Conservation (phyloP, 2,329 filamentous ascomycete species). For the Orbilia javanica region DNA sequence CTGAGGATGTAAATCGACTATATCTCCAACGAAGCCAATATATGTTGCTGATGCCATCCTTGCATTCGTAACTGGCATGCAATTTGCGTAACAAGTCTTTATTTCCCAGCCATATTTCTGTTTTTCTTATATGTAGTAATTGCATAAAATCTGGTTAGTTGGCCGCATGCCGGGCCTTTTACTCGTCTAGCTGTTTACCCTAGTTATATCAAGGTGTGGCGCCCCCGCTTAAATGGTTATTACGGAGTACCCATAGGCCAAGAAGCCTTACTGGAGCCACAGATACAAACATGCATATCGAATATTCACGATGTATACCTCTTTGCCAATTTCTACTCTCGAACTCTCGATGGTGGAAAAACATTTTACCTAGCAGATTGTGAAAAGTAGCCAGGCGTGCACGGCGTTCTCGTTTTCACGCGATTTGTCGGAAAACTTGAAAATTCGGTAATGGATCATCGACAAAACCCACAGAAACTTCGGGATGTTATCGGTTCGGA, state of each 20-base stretch:
- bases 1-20: background rate
- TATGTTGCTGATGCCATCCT: too few species aligned
- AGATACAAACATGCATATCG: background rate
- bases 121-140: too few species aligned
- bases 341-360: constrained; percentile 15
- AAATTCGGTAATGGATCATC: background rate
- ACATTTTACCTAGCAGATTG: background rate
- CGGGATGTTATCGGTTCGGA: constrained; percentile 17
- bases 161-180: background rate
- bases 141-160: background rate
- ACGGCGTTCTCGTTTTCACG: constrained; percentile 3
- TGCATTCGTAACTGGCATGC: too few species aligned
- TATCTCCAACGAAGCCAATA: too few species aligned
- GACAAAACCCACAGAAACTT: background rate
- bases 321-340: background rate
- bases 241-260: background rate
- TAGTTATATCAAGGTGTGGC: constrained; percentile 27
- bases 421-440: background rate
- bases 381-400: background rate
- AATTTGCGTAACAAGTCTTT: too few species aligned
- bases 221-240: constrained; percentile 26
- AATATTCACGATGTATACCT: background rate
- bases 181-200: background rate
- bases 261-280: background rate
- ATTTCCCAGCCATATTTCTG: too few species aligned